Percentiles rank a stretch among this genome's conserved stretches.
Evolutionary conservation across 1,284 basidiomycete species (phyloP).

Genomic region (Trametes pubescens): DNA sequence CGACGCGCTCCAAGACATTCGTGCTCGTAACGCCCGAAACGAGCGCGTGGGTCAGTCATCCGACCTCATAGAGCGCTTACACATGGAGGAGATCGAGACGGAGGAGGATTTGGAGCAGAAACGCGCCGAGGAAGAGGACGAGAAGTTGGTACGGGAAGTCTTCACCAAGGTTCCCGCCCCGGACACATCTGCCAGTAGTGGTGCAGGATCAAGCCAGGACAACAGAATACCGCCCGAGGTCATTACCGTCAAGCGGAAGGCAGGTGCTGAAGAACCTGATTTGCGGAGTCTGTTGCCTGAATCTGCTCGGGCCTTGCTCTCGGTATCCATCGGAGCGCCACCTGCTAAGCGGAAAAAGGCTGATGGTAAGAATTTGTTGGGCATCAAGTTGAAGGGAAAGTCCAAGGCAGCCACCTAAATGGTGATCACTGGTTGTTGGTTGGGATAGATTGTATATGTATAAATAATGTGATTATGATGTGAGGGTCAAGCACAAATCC

Average conservation of each 20-base stretch:
- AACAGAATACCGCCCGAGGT: slow-evolving; percentile 47
- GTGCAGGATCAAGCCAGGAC: slow-evolving; percentile 15
- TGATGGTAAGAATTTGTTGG: slow-evolving; percentile 66
- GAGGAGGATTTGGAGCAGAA: slow-evolving; percentile 74
- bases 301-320: slow-evolving; percentile 71
- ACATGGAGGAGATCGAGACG: slow-evolving; percentile 69
- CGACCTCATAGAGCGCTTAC: slow-evolving; percentile 66
- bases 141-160: slow-evolving; percentile 85
- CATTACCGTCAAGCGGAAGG: slow-evolving; percentile 83
- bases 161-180: slow-evolving; percentile 79
- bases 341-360: slow-evolving; percentile 71
- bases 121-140: slow-evolving; percentile 89
- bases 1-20: slow-evolving; percentile 95
- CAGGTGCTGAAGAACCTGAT: slow-evolving; percentile 74
- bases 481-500: too few species aligned
- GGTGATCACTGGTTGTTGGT: background rate
- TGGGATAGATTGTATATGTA: too few species aligned
- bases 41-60: slow-evolving; percentile 79
- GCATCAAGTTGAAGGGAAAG: slow-evolving; percentile 76
- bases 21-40: slow-evolving; percentile 91
- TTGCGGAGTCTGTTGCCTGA: slow-evolving; percentile 77
- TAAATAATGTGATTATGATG: too few species aligned
- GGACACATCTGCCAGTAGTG: slow-evolving; percentile 36
- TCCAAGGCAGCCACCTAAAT: background rate
- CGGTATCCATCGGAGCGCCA: slow-evolving; percentile 43